Conservation (phyloP, 2,329 filamentous ascomycete genomes). For the Daldinia sp. region DNA sequence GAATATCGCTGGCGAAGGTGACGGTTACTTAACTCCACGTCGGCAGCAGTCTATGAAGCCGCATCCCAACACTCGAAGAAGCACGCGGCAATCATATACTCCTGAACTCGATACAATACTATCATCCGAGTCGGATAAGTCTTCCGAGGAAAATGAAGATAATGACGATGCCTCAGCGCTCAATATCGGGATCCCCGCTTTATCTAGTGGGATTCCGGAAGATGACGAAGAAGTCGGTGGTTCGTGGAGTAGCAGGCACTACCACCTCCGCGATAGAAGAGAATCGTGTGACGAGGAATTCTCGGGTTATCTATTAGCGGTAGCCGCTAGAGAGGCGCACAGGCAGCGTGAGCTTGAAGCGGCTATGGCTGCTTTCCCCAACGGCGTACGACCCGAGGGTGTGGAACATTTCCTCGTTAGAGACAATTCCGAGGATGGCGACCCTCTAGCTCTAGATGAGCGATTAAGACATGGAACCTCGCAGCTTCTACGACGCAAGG, state of each 20-base stretch:
- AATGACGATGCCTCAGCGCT: constrained; percentile 24
- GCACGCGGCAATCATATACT: constrained; percentile 52
- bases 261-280: constrained; percentile 60
- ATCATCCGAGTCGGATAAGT: constrained; percentile 54
- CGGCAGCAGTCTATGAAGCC: constrained; percentile 52
- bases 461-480: constrained; percentile 50
- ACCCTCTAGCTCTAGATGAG: constrained; percentile 51
- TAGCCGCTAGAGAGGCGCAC: constrained; percentile 82
- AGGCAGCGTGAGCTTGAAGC: constrained; percentile 77
- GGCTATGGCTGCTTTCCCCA: constrained; percentile 78
- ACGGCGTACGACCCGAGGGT: constrained; percentile 72
- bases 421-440: constrained; percentile 68
- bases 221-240: constrained; percentile 41
- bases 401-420: constrained; percentile 76
- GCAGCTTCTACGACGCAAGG: constrained; percentile 60
- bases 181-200: constrained; percentile 38
- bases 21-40: constrained; percentile 49
- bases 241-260: constrained; percentile 42
- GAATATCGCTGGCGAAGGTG: constrained; percentile 38
- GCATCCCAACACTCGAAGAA: constrained; percentile 51
- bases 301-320: constrained; percentile 77
- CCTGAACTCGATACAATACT: constrained; percentile 54
- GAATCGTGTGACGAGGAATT: constrained; percentile 79
- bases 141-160: constrained; percentile 46
- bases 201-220: constrained; percentile 26